These are phyloP conservation scores for Pistacia atlantica DNA, from an alignment of 345 rosid species.

Conservation along the genomic window DNA sequence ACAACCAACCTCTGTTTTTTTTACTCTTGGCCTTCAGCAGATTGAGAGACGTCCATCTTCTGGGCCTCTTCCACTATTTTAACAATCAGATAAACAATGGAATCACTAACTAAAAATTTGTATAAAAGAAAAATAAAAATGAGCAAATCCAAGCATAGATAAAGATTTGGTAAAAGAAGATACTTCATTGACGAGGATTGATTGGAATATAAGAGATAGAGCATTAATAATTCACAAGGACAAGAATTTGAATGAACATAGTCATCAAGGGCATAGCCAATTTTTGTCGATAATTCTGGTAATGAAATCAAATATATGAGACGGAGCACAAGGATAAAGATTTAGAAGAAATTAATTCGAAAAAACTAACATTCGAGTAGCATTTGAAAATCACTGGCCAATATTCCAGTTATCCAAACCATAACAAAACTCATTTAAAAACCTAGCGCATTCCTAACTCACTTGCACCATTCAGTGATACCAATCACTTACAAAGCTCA, in stretches of 20 bases:
- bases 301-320: slow-evolving; percentile 4
- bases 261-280: not conserved
- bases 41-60: slow-evolving; percentile 47
- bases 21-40: slow-evolving; percentile 42
- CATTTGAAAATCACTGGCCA: not conserved
- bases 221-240: not conserved
- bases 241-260: not conserved
- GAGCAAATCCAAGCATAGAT: not conserved
- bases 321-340: not conserved
- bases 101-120: not conserved
- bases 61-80: slow-evolving; percentile 42
- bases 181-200: not conserved
- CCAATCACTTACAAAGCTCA: not conserved
- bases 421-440: not conserved
- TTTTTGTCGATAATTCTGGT: not conserved
- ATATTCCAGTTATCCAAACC: not conserved
- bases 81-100: not conserved
- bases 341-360: not conserved
- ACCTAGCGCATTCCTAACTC: not conserved
- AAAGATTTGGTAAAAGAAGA: not conserved
- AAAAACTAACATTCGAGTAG: not conserved
- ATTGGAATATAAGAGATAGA: not conserved
- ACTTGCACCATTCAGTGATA: not conserved
- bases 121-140: not conserved
- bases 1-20: slow-evolving; percentile 29